phyloP scores from a whole-genome alignment of 495 filamentous ascomycete species.

The Aspergillus sclerotioniger region DNA sequence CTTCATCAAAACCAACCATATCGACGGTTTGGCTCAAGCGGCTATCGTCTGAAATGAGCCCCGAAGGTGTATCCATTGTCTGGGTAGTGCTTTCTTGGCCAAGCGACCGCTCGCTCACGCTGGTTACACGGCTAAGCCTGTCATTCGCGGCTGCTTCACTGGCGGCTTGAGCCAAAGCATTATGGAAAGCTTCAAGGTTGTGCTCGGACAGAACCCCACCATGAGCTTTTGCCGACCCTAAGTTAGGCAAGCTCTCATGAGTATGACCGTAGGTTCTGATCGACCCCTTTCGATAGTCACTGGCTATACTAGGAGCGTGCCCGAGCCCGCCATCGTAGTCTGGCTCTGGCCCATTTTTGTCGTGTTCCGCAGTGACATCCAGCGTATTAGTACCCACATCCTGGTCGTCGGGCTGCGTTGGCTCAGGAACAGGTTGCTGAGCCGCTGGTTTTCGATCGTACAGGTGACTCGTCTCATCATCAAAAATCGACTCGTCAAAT shows the following conservation, averaged over 20 bases:
- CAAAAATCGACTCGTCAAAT: conserved; percentile 81
- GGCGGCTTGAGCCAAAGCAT: conserved; percentile 76
- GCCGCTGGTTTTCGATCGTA: conserved; percentile 39
- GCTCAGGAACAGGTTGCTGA: conserved; percentile 12
- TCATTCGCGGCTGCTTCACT: conserved; percentile 69
- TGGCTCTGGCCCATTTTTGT: background rate
- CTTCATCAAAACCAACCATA: conserved; percentile 39
- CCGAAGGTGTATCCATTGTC: conserved; percentile 49
- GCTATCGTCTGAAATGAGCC: conserved; percentile 46
- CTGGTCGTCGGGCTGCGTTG: conserved; percentile 4
- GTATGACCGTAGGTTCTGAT: conserved; percentile 29
- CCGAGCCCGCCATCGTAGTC: conserved; percentile 26
- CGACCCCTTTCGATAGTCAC: conserved; percentile 29
- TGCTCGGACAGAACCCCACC: conserved; percentile 53
- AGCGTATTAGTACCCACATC: conserved; percentile 13
- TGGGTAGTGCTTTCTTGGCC: conserved; percentile 38
- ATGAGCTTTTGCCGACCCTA: conserved; percentile 32
- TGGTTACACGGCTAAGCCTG: conserved; percentile 58
- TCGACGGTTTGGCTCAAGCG: conserved; percentile 43
- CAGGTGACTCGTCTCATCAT: conserved; percentile 57
- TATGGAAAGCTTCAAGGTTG: conserved; percentile 70
- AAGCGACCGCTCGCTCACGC: conserved; percentile 40
- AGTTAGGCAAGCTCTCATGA: conserved; percentile 28
- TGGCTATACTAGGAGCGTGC: conserved; percentile 42
- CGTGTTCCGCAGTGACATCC: conserved; percentile 20